Conservation (phyloP, 768 basidiomycete genomes). For the Cyathus striatus region DNA sequence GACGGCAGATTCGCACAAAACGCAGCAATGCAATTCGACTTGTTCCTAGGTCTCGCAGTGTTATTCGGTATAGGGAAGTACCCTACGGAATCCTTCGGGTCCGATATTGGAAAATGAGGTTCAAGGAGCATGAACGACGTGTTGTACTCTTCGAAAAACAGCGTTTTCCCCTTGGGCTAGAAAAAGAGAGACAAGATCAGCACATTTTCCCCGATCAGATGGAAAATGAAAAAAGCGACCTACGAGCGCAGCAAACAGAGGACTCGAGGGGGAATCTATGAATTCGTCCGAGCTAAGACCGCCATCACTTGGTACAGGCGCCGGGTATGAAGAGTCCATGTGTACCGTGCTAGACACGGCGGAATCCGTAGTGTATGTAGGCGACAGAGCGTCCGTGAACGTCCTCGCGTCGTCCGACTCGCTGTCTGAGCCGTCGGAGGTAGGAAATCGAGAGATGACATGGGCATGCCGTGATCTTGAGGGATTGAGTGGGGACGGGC, state of each 20-base stretch:
- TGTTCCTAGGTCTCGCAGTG: conserved; percentile 10
- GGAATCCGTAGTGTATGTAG: conserved; percentile 6
- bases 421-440: conserved; percentile 5
- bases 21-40: conserved; percentile 15
- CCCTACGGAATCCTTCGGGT: conserved; percentile 19
- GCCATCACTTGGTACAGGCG: too few species aligned
- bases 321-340: too few species aligned
- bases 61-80: conserved; percentile 18
- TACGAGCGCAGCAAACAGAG: conserved; percentile 3
- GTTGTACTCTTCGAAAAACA: conserved; percentile 13
- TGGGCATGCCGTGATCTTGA: too few species aligned
- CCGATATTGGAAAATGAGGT: conserved; percentile 11
- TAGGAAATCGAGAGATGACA: not conserved
- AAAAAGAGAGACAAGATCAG: conserved; percentile 8
- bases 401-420: conserved; percentile 6
- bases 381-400: conserved; percentile 2
- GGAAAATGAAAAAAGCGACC: conserved; percentile 5
- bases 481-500: conserved; percentile 1
- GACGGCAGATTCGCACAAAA: conserved; percentile 20
- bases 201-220: conserved; percentile 7
- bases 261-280: too few species aligned
- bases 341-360: too few species aligned
- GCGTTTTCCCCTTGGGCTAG: conserved; percentile 8
- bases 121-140: conserved; percentile 16
- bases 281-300: too few species aligned